Evolutionary conservation across 352 stramenopile genomes (phyloP).

Genomic region (Phytophthora hibernalis): DNA sequence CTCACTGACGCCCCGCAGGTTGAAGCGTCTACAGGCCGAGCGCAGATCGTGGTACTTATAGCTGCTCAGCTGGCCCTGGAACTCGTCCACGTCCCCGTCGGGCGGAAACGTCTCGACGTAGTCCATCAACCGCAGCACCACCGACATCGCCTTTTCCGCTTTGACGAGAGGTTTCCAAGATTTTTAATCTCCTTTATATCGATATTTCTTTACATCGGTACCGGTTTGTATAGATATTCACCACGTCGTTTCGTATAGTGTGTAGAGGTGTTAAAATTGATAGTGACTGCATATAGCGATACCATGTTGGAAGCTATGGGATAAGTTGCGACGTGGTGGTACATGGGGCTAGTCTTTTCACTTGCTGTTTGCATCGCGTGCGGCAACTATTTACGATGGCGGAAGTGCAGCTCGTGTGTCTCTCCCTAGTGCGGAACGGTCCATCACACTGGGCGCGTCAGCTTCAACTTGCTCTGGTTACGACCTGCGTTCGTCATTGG

Average conservation of each 20-base stretch:
- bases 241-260: too few relatives aligned
- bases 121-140: slow-evolving; percentile 21
- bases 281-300: background rate
- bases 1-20: slow-evolving; percentile 7
- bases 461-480: slow-evolving; percentile 3
- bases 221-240: background rate
- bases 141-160: slow-evolving; percentile 15
- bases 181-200: background rate
- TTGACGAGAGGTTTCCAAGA: background rate
- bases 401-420: slow-evolving; percentile 63
- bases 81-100: slow-evolving; percentile 10
- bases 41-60: slow-evolving; percentile 26
- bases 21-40: slow-evolving; percentile 17
- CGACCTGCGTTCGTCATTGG: slow-evolving; percentile 18
- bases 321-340: too few relatives aligned
- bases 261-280: too few relatives aligned
- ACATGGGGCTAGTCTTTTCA: too few relatives aligned
- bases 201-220: background rate
- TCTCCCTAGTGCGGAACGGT: slow-evolving; percentile 58
- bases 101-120: slow-evolving; percentile 25
- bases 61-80: slow-evolving; percentile 25
- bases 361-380: too few relatives aligned
- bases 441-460: background rate
- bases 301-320: background rate
- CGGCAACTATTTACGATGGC: too few relatives aligned